These are phyloP conservation scores for Hordeum vulgare DNA, from an alignment of 176 grass and related monocot genomes.

Conservation along the genomic window DNA sequence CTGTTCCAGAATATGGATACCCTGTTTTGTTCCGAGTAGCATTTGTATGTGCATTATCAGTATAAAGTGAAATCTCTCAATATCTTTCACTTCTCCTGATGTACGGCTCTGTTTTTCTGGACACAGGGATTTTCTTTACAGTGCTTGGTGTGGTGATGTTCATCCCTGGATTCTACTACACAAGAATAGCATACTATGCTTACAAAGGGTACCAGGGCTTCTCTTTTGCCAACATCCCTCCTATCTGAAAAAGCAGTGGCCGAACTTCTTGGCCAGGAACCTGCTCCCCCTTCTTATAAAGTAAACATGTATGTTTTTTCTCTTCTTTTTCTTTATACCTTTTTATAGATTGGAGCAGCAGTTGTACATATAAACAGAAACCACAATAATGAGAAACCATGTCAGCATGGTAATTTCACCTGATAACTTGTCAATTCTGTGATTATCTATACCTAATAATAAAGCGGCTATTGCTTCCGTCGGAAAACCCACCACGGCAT, in stretches of 20 bases:
- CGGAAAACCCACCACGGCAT: too few relatives aligned
- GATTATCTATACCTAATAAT: too few relatives aligned
- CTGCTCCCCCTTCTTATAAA: background rate
- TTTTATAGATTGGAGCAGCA: background rate
- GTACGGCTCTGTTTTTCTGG: background rate
- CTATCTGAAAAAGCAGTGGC: slow-evolving; percentile 33
- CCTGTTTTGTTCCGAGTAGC: background rate
- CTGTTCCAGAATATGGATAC: too few relatives aligned
- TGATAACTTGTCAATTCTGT: background rate
- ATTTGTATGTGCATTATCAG: background rate
- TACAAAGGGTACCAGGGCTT: slow-evolving; percentile 86
- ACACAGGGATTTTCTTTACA: slow-evolving; percentile 66
- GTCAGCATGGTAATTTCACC: background rate
- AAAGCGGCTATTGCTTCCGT: too few relatives aligned
- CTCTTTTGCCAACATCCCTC: slow-evolving; percentile 77
- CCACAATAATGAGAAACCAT: background rate
- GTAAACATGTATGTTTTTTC: background rate
- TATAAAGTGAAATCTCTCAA: background rate
- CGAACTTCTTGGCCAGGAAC: background rate
- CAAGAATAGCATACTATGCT: slow-evolving; percentile 79
- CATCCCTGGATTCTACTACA: slow-evolving; percentile 86
- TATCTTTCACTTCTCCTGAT: background rate
- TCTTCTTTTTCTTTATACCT: background rate
- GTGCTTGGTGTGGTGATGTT: slow-evolving; percentile 71
- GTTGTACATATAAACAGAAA: slow-evolving; percentile 24